Evolutionary conservation across 257 asterid genomes (phyloP), one percentile per base, ranked within the genome.

Genomic region (Handroanthus guayacan): DNA sequence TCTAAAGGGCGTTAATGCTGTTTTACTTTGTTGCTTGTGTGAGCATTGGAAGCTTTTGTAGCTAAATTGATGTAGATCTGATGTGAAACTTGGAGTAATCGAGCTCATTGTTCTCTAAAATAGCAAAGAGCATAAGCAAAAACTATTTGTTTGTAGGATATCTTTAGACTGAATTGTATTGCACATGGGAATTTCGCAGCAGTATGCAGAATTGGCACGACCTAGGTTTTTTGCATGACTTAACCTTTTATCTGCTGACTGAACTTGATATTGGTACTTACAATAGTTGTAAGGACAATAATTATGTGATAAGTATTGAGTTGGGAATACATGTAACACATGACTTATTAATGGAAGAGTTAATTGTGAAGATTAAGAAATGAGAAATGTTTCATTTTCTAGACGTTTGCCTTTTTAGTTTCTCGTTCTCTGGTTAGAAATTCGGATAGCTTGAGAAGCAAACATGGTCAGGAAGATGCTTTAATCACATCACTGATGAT

Each of bases 41-140:
- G 44, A n/a, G 25, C 4, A 8, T 38, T 34, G 63, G 74, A 11
- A n/a, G 72, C 50, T 52, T 41, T 18, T 58, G 63, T 17, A 72
- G 58, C 20, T 76, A 57, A 51, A 71, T 43, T 47, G 73, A 48
- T 60, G 74, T 80, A 75, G 81, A 81, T 83, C 84, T 86, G 74
- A 64, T 3, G 14, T 18, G 68, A 67, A 31, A 51, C 54, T 76
- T 18, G 63, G 50, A 37, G 37, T 47, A 41, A 63, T 43, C 48
- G 67, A 64, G 78, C 74, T 81, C 13, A 11, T 52, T 65, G 18
- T 71, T 78, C 9, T 58, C 71, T 57, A 17, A 36, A 43, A 60
- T 44, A 1, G 67, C 66, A 31, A 41, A 38, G 70, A 38, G 18
- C 17, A 38, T 70, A 38, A 36, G 41, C 31, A 25, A 16, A 48